Evolutionary conservation across 1,284 basidiomycete genomes (phyloP).

Genomic region (Trichosporon inkin): DNA sequence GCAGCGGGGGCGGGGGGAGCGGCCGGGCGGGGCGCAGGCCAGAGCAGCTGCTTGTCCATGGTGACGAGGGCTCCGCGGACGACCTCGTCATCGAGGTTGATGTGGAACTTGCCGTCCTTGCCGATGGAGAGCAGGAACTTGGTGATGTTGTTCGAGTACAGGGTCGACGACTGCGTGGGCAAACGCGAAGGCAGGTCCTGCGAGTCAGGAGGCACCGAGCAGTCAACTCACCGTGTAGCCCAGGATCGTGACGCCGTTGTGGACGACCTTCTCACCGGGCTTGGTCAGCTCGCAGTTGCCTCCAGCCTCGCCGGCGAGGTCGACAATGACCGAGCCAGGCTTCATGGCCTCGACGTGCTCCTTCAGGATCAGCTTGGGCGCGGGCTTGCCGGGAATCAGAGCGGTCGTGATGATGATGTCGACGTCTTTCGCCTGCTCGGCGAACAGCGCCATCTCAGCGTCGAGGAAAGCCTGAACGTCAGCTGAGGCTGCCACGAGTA

Average conservation of each 20-base stretch:
- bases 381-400: conserved; percentile 63
- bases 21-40: conserved; percentile 51
- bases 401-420: conserved; percentile 77
- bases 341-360: conserved; percentile 81
- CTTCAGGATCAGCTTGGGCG: conserved; percentile 72
- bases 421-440: conserved; percentile 77
- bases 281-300: conserved; percentile 76
- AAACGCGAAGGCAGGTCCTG: conserved; percentile 73
- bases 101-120: conserved; percentile 58
- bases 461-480: conserved; percentile 59
- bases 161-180: conserved; percentile 76
- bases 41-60: conserved; percentile 63
- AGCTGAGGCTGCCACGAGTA: background rate
- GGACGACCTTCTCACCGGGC: conserved; percentile 64
- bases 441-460: conserved; percentile 80
- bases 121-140: conserved; percentile 79
- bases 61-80: conserved; percentile 71
- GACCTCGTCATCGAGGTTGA: conserved; percentile 75
- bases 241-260: conserved; percentile 71
- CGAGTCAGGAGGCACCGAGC: conserved; percentile 45
- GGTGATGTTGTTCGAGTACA: conserved; percentile 83
- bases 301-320: conserved; percentile 75
- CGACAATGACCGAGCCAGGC: conserved; percentile 74
- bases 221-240: conserved; percentile 53
- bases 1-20: conserved; percentile 53